A percentile compares a stretch with the other conserved stretches of the same genome.
Conservation (phyloP, 2,329 filamentous ascomycete genomes). For the Myriosclerotinia curreyana region DNA sequence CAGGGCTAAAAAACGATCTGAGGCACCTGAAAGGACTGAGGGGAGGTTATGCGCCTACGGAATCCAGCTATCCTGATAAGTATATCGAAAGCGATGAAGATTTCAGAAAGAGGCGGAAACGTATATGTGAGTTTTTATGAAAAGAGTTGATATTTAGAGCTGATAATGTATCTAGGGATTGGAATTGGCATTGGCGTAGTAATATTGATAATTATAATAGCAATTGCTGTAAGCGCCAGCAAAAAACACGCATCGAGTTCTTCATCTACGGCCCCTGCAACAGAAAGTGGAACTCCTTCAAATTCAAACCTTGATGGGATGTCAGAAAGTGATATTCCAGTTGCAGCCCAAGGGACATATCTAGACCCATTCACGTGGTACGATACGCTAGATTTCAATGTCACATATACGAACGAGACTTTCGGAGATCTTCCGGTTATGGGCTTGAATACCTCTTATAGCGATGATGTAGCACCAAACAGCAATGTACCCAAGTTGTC, state of each 20-base stretch:
- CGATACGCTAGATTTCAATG: slow-evolving; percentile 86
- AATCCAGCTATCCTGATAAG: slow-evolving; percentile 16
- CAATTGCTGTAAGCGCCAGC: slow-evolving; percentile 62
- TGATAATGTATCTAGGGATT: slow-evolving; percentile 43
- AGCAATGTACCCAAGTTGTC: slow-evolving; percentile 74
- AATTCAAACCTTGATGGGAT: slow-evolving; percentile 52
- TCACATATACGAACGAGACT: slow-evolving; percentile 82
- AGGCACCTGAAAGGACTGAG: slow-evolving; percentile 46
- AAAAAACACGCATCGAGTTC: slow-evolving; percentile 52
- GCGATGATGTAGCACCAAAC: slow-evolving; percentile 78
- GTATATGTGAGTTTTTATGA: slow-evolving; percentile 52
- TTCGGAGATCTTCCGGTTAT: slow-evolving; percentile 88
- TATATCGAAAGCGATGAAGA: slow-evolving; percentile 21
- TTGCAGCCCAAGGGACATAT: slow-evolving; percentile 67
- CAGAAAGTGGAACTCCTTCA: slow-evolving; percentile 29
- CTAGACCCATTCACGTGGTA: slow-evolving; percentile 92
- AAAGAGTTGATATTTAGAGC: background rate
- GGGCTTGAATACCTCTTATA: slow-evolving; percentile 81
- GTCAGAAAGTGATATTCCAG: slow-evolving; percentile 49
- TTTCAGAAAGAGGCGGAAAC: slow-evolving; percentile 50
- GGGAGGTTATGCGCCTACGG: slow-evolving; percentile 19
- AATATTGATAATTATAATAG: slow-evolving; percentile 63
- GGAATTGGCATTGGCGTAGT: slow-evolving; percentile 52
- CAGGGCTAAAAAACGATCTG: slow-evolving; percentile 42
- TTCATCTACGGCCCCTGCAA: slow-evolving; percentile 24